phyloP scores from a whole-genome alignment of 768 basidiomycete genomes.

The Boletus rubescentipes region DNA sequence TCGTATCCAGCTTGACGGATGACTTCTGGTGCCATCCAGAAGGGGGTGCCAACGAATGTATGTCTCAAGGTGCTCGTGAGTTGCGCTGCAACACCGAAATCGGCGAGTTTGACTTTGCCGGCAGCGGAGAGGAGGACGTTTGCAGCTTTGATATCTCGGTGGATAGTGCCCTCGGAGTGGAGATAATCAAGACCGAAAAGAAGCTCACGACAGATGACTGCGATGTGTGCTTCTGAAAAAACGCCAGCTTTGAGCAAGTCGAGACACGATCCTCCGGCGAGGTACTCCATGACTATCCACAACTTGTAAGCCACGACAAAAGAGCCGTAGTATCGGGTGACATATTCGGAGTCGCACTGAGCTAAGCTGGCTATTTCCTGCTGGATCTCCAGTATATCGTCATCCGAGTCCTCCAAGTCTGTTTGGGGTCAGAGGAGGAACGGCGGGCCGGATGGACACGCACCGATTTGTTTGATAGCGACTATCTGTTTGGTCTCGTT shows the following conservation, averaged over 20 bases:
- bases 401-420: constrained; percentile 98
- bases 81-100: constrained; percentile 98
- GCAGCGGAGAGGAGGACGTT: constrained; percentile 89
- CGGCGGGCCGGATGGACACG: constrained; percentile 27
- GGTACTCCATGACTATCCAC: constrained; percentile 99
- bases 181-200: constrained; percentile 93
- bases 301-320: constrained; percentile 97
- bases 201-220: constrained; percentile 91
- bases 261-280: constrained; percentile 97
- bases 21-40: constrained; percentile 99
- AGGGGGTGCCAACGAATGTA: constrained; percentile 96
- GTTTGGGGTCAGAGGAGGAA: constrained; percentile 6
- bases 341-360: constrained; percentile 94
- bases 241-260: constrained; percentile 91
- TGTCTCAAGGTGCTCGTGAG: constrained; percentile 92
- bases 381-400: constrained; percentile 98
- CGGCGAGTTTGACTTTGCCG: constrained; percentile 95
- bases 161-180: constrained; percentile 94
- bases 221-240: constrained; percentile 92
- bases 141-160: constrained; percentile 98
- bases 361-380: constrained; percentile 97
- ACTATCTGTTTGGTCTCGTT: constrained; percentile 93
- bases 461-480: constrained; percentile 97
- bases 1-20: constrained; percentile 97
- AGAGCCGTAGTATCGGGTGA: constrained; percentile 94